Evolutionary conservation across 495 filamentous ascomycete genomes (phyloP), one percentile per base, ranked within the genome.

Genomic region (Sordaria brevicollis): DNA sequence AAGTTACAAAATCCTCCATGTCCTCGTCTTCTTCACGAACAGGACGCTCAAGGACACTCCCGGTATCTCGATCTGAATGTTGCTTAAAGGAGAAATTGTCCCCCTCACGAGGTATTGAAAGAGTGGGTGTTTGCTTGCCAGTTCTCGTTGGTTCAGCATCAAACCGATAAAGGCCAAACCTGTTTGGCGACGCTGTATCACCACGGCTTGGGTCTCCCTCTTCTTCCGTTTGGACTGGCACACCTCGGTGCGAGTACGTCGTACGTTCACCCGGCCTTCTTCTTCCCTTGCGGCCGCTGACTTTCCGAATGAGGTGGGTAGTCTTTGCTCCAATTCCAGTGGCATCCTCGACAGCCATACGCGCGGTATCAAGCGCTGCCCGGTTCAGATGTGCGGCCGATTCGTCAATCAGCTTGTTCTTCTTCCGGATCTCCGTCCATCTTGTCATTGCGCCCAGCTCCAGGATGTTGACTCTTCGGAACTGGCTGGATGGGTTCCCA

Each of bases 361-460:
- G 76, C 21, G 80, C 82, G 41, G 80, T 65, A 65, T 73, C 76
- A 8, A 83, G 75, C 2, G 79, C 76, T 15, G 78, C 79, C 25
- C 79, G 77, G 66, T 84, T 84, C 15, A 83, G 71, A 70, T 78
- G 78, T 39, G 77, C 79, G 17, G 74, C 74, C 1, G 67, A 73
- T 73, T 80, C 72, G 72, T 86, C 83, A 37, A 89, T 82, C 70
- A 92, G 76, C 66, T 80, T 80, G 74, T 92, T 92, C 79, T 86
- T 86, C 75, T 83, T 84, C 71, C 90, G 81, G 74, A 92, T 91
- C 79, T 92, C 90, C 49, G 84, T 89, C 88, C 90, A 92, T 35
- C 90, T 78, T 49, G 82, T 88, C 80, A 89, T 75, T 25, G 78
- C 77, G 3, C 89, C 90, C 25, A 92, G 74, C 75, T 92, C 90